A percentile compares a stretch with the other conserved stretches of the same genome.
Conservation (phyloP, 371 early-diverging fungal genomes). For the Apophysomyces elegans region DNA sequence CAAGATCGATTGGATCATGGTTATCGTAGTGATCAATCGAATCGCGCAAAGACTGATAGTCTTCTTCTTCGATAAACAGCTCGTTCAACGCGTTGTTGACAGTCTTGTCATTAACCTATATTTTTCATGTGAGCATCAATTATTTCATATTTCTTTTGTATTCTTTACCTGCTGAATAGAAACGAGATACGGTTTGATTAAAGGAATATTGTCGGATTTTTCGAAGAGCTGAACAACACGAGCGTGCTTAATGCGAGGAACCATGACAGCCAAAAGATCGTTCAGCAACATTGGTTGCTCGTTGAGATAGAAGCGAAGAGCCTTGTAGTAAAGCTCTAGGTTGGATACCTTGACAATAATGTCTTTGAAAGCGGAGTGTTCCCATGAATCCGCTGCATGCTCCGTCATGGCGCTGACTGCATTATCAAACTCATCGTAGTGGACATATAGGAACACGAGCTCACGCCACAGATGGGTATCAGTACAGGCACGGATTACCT, state of each 20-base stretch:
- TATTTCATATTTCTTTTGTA: neutral
- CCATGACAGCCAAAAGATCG: slow-evolving; percentile 87
- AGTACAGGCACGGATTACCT: slow-evolving; percentile 95
- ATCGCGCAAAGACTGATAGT: slow-evolving; percentile 87
- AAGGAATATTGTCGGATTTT: slow-evolving; percentile 94
- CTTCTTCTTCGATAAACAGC: slow-evolving; percentile 95
- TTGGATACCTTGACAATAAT: slow-evolving; percentile 95
- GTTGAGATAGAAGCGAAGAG: slow-evolving; percentile 93
- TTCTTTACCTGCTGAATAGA: slow-evolving; percentile 78
- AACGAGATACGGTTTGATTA: slow-evolving; percentile 93
- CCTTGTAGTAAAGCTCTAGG: slow-evolving; percentile 96
- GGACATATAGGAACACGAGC: slow-evolving; percentile 95
- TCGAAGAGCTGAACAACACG: slow-evolving; percentile 95
- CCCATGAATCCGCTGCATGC: slow-evolving; percentile 92
- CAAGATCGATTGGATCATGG: slow-evolving; percentile 91
- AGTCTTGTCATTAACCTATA: slow-evolving; percentile 79
- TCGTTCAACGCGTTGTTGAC: slow-evolving; percentile 96
- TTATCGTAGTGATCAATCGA: slow-evolving; percentile 91
- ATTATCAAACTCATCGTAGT: slow-evolving; percentile 98
- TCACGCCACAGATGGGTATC: slow-evolving; percentile 95
- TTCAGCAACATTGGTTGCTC: slow-evolving; percentile 93
- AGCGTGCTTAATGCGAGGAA: slow-evolving; percentile 93
- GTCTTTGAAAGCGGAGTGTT: slow-evolving; percentile 95
- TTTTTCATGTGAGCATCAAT: neutral
- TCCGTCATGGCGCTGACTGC: slow-evolving; percentile 94